Evolutionary conservation across 192 early-diverging fungal species (phyloP).

Genomic region (Gamsiella multidivaricata): DNA sequence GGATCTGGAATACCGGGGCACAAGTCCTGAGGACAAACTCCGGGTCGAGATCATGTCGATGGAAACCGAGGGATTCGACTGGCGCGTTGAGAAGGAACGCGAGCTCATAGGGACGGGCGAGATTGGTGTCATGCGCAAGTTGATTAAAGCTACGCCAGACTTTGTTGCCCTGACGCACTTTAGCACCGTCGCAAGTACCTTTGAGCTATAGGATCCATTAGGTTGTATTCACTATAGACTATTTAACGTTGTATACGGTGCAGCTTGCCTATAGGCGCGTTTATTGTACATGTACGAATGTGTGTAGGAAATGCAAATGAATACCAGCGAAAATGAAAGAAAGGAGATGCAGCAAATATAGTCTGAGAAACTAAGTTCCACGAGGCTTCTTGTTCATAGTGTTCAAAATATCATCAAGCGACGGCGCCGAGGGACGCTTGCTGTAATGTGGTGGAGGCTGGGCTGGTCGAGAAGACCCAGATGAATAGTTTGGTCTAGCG

Average conservation of each 20-base stretch:
- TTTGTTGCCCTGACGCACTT: conserved; percentile 29
- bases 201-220: conserved; percentile 6
- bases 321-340: neutral
- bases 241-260: no score
- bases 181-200: conserved; percentile 5
- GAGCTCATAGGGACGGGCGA: conserved; percentile 31
- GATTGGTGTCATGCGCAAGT: conserved; percentile 22
- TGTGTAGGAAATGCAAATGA: neutral
- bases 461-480: neutral
- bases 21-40: conserved; percentile 14
- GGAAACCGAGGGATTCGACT: conserved; percentile 31
- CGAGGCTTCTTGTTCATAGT: conserved; percentile 23
- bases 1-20: conserved; percentile 28
- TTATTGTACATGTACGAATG: neutral
- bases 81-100: conserved; percentile 18
- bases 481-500: neutral
- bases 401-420: conserved; percentile 25
- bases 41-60: conserved; percentile 22
- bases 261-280: no score
- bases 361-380: neutral
- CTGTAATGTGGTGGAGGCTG: no score
- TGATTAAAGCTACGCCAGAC: conserved; percentile 26
- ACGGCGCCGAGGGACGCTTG: conserved; percentile 19
- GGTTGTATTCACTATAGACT: no score
- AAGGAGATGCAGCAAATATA: no score